These are phyloP conservation scores for Bacterosira constricta DNA, from an alignment of 108 stramenopile species.

Conservation along the genomic window DNA sequence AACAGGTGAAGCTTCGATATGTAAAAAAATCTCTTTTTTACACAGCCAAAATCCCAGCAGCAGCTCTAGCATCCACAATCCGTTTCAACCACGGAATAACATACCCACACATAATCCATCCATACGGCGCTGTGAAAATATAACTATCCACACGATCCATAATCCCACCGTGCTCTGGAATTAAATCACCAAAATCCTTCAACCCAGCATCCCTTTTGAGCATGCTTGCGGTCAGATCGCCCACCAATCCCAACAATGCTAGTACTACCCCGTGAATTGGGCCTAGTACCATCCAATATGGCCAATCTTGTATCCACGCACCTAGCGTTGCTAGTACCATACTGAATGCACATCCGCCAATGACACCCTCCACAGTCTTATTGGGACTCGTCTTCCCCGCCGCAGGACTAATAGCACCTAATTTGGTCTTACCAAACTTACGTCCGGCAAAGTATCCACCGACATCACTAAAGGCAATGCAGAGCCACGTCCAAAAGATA, in stretches of 20 bases:
- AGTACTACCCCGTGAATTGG: conserved; percentile 83
- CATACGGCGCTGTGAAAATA: conserved; percentile 93
- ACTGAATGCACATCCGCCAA: conserved; percentile 86
- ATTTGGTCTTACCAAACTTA: conserved; percentile 81
- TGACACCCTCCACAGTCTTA: conserved; percentile 95
- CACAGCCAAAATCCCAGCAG: conserved; percentile 15
- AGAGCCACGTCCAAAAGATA: conserved; percentile 95
- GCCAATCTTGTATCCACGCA: conserved; percentile 94
- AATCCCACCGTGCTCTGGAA: conserved; percentile 98
- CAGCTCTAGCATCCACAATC: conserved; percentile 30
- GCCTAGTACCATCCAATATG: conserved; percentile 81
- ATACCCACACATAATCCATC: conserved; percentile 74
- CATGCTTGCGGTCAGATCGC: conserved; percentile 97
- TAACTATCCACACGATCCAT: conserved; percentile 96
- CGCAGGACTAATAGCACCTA: conserved; percentile 77
- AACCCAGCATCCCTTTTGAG: conserved; percentile 95
- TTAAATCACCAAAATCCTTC: conserved; percentile 95
- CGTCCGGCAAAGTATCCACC: conserved; percentile 94
- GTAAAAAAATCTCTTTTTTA: no score
- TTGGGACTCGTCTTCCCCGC: conserved; percentile 95
- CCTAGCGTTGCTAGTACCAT: conserved; percentile 70
- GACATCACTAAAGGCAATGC: conserved; percentile 92
- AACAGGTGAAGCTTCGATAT: no score
- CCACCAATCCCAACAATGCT: conserved; percentile 87
- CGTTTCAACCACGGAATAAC: conserved; percentile 69